These are phyloP conservation scores for Hygrocybe punicea DNA, from an alignment of 768 basidiomycete species.

Conservation along the genomic window DNA sequence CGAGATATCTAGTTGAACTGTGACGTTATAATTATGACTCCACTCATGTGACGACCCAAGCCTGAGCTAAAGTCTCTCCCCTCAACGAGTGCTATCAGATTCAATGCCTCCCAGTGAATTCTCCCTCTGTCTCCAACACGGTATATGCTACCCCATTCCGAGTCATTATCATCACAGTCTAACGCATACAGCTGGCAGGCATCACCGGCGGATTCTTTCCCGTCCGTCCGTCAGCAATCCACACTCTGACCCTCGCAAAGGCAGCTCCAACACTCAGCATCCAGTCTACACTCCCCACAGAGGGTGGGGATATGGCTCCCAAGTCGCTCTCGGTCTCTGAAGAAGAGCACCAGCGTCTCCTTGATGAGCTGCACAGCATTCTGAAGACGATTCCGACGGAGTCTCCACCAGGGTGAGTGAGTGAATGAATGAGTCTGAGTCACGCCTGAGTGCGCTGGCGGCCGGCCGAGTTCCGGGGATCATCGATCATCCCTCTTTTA, in stretches of 20 bases:
- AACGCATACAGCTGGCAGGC: conserved; percentile 40
- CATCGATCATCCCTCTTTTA: too few species aligned
- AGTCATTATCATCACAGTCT: background rate
- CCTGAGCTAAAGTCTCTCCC: too few species aligned
- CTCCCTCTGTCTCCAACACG: conserved; percentile 59
- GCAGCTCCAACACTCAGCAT: conserved; percentile 35
- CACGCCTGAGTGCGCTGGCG: too few species aligned
- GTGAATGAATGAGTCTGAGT: too few species aligned
- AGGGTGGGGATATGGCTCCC: conserved; percentile 41
- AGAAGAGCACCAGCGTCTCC: conserved; percentile 36
- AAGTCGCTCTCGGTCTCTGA: conserved; percentile 39
- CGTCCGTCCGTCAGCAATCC: conserved; percentile 55
- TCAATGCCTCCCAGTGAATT: conserved; percentile 50
- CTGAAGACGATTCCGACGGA: conserved; percentile 58
- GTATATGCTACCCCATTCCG: conserved; percentile 39
- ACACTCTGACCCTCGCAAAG: conserved; percentile 45
- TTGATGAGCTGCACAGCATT: conserved; percentile 59
- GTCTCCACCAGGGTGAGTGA: conserved; percentile 48
- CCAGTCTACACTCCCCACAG: conserved; percentile 43
- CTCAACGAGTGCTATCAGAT: background rate
- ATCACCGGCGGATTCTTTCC: conserved; percentile 75
- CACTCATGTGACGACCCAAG: too few species aligned
- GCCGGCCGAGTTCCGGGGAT: too few species aligned
- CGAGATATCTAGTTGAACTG: too few species aligned
- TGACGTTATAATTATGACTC: too few species aligned